Evolutionary conservation across 2,329 filamentous ascomycete genomes (phyloP).

Genomic region (Colletotrichum sansevieriae): DNA sequence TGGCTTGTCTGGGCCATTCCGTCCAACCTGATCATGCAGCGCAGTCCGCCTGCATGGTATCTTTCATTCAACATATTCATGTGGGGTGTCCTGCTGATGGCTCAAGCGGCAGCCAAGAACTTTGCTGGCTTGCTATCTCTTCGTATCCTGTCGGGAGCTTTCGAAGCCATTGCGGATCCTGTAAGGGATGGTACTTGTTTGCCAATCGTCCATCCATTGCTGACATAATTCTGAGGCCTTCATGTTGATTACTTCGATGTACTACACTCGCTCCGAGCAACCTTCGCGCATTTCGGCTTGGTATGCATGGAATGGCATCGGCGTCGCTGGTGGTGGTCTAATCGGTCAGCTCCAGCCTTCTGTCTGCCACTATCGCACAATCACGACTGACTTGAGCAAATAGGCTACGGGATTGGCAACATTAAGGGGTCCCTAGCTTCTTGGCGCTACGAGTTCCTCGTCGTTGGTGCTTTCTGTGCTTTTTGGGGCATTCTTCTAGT

Average conservation of each 20-base stretch:
- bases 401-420: slow-evolving; percentile 70
- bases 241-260: slow-evolving; percentile 76
- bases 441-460: slow-evolving; percentile 78
- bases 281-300: slow-evolving; percentile 71
- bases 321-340: slow-evolving; percentile 68
- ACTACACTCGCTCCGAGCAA: slow-evolving; percentile 73
- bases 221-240: slow-evolving; percentile 52
- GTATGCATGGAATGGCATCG: slow-evolving; percentile 71
- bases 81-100: slow-evolving; percentile 62
- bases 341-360: slow-evolving; percentile 46
- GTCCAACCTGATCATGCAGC: slow-evolving; percentile 50
- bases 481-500: slow-evolving; percentile 71
- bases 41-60: slow-evolving; percentile 52
- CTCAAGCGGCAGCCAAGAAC: slow-evolving; percentile 67
- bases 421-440: slow-evolving; percentile 67
- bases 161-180: slow-evolving; percentile 66
- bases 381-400: neutral
- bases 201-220: too few relatives aligned
- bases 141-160: slow-evolving; percentile 72
- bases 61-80: slow-evolving; percentile 65
- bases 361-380: too few relatives aligned
- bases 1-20: slow-evolving; percentile 54
- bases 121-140: slow-evolving; percentile 68
- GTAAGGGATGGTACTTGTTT: too few relatives aligned
- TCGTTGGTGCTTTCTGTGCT: slow-evolving; percentile 71